These are phyloP conservation scores for Pseudohalonectria lignicola DNA, from an alignment of 2,329 filamentous ascomycete species.

Conservation along the genomic window DNA sequence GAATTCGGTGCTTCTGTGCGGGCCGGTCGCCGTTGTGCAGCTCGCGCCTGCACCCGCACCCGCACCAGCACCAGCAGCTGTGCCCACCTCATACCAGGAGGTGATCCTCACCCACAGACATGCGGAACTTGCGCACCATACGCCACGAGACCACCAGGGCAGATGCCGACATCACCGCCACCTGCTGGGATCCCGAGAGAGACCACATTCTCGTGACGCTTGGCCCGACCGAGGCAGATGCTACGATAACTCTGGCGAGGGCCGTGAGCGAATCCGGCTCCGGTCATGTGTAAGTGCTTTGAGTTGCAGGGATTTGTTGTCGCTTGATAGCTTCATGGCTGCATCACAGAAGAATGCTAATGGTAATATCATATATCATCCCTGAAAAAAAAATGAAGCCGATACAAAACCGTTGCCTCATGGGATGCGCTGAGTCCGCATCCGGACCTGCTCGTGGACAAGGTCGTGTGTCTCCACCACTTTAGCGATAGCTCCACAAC, in stretches of 20 bases:
- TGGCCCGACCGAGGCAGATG: conserved; percentile 62
- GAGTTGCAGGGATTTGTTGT: too few species aligned
- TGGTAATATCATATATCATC: not conserved
- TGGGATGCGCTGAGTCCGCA: conserved; percentile 83
- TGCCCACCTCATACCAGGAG: too few species aligned
- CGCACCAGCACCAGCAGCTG: too few species aligned
- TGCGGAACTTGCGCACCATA: conserved; percentile 83
- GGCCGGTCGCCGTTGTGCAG: too few species aligned
- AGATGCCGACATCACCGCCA: conserved; percentile 55
- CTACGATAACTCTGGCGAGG: conserved; percentile 61
- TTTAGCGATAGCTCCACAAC: conserved; percentile 69
- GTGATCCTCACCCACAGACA: conserved; percentile 35
- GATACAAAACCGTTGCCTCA: conserved; percentile 48
- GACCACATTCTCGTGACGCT: conserved; percentile 74
- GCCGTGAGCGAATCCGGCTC: conserved; percentile 16
- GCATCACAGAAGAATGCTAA: not conserved
- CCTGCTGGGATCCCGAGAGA: conserved; percentile 74
- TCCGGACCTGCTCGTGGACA: conserved; percentile 65
- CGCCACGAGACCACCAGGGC: conserved; percentile 56
- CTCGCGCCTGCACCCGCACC: too few species aligned
- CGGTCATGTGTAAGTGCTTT: conserved; percentile 15
- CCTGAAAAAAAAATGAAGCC: too few species aligned
- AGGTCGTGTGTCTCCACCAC: conserved; percentile 69
- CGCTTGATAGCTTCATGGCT: not conserved
- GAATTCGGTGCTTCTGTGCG: too few species aligned